Base-by-base conservation (phyloP, 1,284 basidiomycete species). In the Apiotrichum siamense region DNA sequence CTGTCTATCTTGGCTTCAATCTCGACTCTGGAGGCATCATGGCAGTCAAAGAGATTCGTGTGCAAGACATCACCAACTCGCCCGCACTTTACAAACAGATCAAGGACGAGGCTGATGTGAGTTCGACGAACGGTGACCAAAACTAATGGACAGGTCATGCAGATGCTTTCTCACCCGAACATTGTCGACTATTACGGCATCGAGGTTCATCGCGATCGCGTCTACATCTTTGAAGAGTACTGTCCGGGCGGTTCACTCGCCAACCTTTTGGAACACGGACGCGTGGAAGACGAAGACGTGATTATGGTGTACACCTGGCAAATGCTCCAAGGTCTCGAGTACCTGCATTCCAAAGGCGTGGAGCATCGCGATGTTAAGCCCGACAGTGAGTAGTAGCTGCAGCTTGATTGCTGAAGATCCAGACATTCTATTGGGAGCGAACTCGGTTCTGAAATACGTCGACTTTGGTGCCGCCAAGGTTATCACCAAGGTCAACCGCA, bases 121-220 rank as follows among this genome's bases (percentile, higher is more conserved):
- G 53, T 44, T 23, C n/a, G 10, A 6, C 6, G 20, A n/a, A 7
- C 13, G 0, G 1, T 18, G 6, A 4, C 3, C 3, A 45, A 44
- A 24, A 50, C 46, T 20, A 15, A 18, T 7, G 17, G 9, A 3
- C 49, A 55, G 54, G 54, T 98, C 55, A 99, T 99, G 96, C 91
- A 96, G 74, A 87, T 98, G 85, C 81, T 99, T 27, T 88, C 89
- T 60, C 96, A 99, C 73, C 91, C 90, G 15, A 98, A 99, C 67
- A 88, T 98, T 50, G 96, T 99, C 52, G 93, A 98, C 73, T 99
- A 97, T 75, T 97, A 97, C 68, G 96, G 96, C 33, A 96, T 99
- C 63, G 96, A 99, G 74, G 94, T 70, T 6, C 94, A 98, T 71
- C 86, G 96, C 21, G 96, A 98, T 77, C 93, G 94, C 73, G 92